A percentile compares a stretch with the other conserved stretches of the same genome.
Evolutionary conservation across 1,139 yeast species (phyloP).

Genomic region (Diutina neorugosa): DNA sequence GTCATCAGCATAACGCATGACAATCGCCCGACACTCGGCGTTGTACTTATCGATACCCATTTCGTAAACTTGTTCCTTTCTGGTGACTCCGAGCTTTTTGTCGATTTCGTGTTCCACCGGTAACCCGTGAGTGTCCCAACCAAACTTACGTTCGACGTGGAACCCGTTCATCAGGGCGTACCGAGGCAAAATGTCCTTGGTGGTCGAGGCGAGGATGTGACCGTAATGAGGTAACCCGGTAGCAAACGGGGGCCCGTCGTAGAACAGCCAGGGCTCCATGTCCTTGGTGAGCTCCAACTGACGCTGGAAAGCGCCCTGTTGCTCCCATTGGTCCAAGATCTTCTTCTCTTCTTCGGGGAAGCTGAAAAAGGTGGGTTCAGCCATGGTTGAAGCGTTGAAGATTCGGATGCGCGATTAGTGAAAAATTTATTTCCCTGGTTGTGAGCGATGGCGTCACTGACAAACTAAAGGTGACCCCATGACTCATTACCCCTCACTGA

Average conservation of each 20-base stretch:
- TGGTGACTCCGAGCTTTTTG: conserved; percentile 87
- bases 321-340: conserved; percentile 72
- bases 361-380: conserved; percentile 5
- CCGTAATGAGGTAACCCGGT: conserved; percentile 99
- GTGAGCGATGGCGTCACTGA: not conserved
- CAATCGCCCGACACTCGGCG: conserved; percentile 89
- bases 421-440: not conserved
- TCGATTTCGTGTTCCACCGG: conserved; percentile 98
- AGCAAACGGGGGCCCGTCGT: conserved; percentile 99
- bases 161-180: conserved; percentile 97
- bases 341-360: conserved; percentile 87
- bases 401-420: not conserved
- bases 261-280: conserved; percentile 80
- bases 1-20: conserved; percentile 91
- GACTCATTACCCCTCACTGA: too few relatives aligned
- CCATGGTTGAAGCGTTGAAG: not conserved
- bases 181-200: conserved; percentile 94
- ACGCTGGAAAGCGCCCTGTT: conserved; percentile 84
- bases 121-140: conserved; percentile 99
- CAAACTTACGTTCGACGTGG: conserved; percentile 93
- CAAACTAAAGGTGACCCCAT: too few relatives aligned
- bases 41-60: conserved; percentile 93
- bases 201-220: conserved; percentile 90
- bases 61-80: conserved; percentile 87
- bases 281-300: conserved; percentile 76